Base-by-base conservation (phyloP, 108 stramenopile genomes). In the Bacterosira constricta region DNA sequence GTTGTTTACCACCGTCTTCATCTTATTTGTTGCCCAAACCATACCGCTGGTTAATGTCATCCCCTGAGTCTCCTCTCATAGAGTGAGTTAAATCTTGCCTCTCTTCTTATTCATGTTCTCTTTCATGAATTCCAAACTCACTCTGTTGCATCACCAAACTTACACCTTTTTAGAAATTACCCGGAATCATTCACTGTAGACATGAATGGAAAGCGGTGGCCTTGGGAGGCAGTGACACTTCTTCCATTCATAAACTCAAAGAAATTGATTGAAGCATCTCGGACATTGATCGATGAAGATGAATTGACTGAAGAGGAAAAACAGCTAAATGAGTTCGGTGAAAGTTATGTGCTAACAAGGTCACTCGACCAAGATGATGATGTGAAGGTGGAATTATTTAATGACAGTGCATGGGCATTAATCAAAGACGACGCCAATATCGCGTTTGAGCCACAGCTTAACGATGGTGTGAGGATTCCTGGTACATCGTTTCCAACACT, bases 171-270 rank as follows among this genome's bases (percentile, higher is more conserved):
- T 21, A 71, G 69, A 26, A 98, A 90, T 71, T 99, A 96, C 81
- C 98, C 98, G 8, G 66, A 82, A 30, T 77, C 81, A 5, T 94
- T 96, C 58, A 79, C 81, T 1, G 82, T 94, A 17, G 96, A 96
- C 59, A 91, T 91, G 89, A 96, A 96, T 76, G 96, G 96, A 55
- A 95, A 95, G 59, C 82, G 93, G 20, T 91, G 88, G 90, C 97
- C 98, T 15, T 99, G 99, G 99, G 97, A 99, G 68, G 98, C 97
- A 41, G 97, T 99, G 23, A 92, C 93, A 13, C 65, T 99, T 30
- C 80, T 99, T 35, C 99, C 99, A 44, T 99, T 99, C 74, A 97
- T 99, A 58, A 96, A 97, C 73, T 91, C 95, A 29, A 60, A 85
- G 27, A 86, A 91, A 34, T 64, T 99, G 18, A 50, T 92, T 23